Conservation (phyloP, 768 basidiomycete species). For the Podaxis sp. region DNA sequence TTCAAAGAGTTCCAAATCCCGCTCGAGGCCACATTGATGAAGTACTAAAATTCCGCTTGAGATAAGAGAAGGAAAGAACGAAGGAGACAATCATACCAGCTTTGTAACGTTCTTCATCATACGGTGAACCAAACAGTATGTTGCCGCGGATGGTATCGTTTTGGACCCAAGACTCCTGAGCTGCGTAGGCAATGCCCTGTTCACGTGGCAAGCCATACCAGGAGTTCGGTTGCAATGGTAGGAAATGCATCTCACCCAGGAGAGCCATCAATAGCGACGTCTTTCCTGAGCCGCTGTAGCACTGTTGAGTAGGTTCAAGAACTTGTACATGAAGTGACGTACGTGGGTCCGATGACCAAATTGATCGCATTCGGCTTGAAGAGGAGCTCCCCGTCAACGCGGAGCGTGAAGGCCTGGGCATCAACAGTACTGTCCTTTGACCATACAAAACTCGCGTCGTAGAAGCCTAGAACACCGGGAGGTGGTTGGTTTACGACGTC, state of each 20-base stretch:
- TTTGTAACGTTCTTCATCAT: conserved; percentile 77
- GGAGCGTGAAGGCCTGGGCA: conserved; percentile 49
- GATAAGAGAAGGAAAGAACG: background rate
- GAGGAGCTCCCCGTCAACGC: conserved; percentile 49
- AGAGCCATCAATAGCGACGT: conserved; percentile 65
- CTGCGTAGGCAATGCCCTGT: conserved; percentile 74
- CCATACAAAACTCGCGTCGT: conserved; percentile 59
- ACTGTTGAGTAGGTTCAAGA: background rate
- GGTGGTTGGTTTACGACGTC: conserved; percentile 9
- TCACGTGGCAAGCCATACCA: conserved; percentile 71
- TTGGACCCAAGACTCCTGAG: conserved; percentile 85
- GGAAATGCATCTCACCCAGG: conserved; percentile 66
- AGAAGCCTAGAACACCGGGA: conserved; percentile 44
- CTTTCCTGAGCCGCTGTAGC: conserved; percentile 47
- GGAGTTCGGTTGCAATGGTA: conserved; percentile 48
- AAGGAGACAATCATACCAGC: conserved; percentile 29
- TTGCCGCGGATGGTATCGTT: conserved; percentile 83
- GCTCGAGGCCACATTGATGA: conserved; percentile 69
- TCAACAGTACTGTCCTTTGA: conserved; percentile 32
- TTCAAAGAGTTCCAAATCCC: conserved; percentile 67
- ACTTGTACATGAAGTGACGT: background rate
- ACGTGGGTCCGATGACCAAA: conserved; percentile 59
- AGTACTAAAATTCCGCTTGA: conserved; percentile 40
- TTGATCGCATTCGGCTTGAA: conserved; percentile 58
- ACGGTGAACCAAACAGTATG: conserved; percentile 76